Percentiles rank a stretch among this genome's conserved stretches.
These are phyloP conservation scores for Septoria petroselini DNA, from an alignment of 2,329 filamentous ascomycete species.

Conservation along the genomic window DNA sequence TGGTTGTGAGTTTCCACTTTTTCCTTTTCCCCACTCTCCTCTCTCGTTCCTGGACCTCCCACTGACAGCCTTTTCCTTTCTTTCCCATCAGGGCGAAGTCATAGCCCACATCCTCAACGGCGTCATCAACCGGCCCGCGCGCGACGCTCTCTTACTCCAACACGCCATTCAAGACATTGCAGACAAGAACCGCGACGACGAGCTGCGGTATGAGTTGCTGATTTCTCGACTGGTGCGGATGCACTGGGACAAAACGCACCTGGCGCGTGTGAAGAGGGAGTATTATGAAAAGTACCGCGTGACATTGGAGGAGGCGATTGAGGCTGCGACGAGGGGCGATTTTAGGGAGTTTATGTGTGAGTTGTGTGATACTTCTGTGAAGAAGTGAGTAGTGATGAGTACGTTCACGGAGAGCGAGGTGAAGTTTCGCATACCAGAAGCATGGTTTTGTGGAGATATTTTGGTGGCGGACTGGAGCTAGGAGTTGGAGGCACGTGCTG, in stretches of 20 bases:
- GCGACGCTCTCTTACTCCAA: conserved; percentile 84
- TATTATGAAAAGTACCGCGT: conserved; percentile 74
- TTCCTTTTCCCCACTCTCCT: conserved; percentile 15
- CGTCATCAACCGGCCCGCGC: conserved; percentile 90
- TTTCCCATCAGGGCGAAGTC: conserved; percentile 93
- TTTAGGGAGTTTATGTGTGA: conserved; percentile 45
- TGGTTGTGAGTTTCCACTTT: conserved; percentile 72
- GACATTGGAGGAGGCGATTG: conserved; percentile 73
- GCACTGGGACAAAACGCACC: conserved; percentile 86
- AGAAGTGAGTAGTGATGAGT: neutral
- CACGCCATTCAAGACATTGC: conserved; percentile 70
- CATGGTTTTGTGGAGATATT: too few species aligned
- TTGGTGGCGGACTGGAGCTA: too few species aligned
- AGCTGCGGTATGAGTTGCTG: conserved; percentile 76
- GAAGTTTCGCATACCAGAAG: too few species aligned
- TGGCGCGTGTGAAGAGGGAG: conserved; percentile 73
- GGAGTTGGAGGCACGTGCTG: too few species aligned
- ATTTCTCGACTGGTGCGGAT: conserved; percentile 83
- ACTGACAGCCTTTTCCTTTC: neutral
- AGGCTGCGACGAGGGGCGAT: conserved; percentile 70
- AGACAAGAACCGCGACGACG: conserved; percentile 35
- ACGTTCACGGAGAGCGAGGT: too few species aligned
- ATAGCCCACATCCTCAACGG: conserved; percentile 95
- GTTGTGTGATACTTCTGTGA: conserved; percentile 27
- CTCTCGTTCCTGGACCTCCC: neutral